These are phyloP conservation scores for Cryptosporidium sp. DNA, from an alignment of 169 alveolate genomes.

Conservation along the genomic window DNA sequence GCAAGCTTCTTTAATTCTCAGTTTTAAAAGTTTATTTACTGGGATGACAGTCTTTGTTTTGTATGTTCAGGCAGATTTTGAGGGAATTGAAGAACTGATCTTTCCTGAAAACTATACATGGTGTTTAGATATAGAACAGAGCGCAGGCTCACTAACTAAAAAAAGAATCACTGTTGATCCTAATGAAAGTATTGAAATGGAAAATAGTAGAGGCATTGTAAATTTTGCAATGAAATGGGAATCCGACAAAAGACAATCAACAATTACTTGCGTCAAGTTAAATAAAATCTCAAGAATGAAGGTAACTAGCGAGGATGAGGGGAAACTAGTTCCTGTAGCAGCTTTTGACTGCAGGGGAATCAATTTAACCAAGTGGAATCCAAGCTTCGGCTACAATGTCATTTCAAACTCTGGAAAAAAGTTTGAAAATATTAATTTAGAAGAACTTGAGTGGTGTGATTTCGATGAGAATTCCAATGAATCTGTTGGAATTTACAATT, in stretches of 20 bases:
- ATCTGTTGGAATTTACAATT: conserved; percentile 66
- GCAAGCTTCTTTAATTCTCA: neutral
- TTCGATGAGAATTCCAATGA: conserved; percentile 68
- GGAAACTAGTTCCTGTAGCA: conserved; percentile 55
- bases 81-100: conserved; percentile 64
- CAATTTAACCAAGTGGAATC: conserved; percentile 60
- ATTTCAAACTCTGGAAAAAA: conserved; percentile 53
- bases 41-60: conserved; percentile 56
- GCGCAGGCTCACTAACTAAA: conserved; percentile 61
- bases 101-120: conserved; percentile 65
- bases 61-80: conserved; percentile 70
- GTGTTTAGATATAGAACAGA: conserved; percentile 71
- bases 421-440: conserved; percentile 42
- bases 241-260: conserved; percentile 59
- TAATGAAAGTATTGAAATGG: conserved; percentile 63
- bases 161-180: conserved; percentile 69
- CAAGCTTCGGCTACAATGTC: conserved; percentile 52
- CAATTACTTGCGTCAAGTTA: conserved; percentile 37
- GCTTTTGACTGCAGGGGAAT: conserved; percentile 74
- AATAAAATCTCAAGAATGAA: conserved; percentile 57
- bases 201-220: conserved; percentile 60
- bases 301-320: conserved; percentile 22
- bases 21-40: neutral
- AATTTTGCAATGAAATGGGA: conserved; percentile 75
- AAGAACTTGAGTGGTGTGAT: conserved; percentile 69